Percentiles rank a stretch among this genome's conserved stretches.
Conservation (phyloP, 23 red algal species). For the Chondrus crispus region DNA sequence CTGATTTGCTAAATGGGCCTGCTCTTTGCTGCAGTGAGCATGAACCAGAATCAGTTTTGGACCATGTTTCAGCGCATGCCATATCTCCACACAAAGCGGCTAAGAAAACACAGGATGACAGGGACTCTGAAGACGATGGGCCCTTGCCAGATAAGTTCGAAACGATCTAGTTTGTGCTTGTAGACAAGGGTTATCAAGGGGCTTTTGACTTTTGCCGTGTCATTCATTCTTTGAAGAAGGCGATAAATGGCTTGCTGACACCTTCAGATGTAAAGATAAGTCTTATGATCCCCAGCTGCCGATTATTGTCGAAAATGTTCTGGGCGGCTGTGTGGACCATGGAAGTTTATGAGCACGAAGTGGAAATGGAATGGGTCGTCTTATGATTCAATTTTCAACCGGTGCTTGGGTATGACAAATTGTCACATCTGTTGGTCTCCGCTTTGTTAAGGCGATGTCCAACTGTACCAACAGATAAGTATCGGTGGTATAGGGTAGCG, state of each 20-base stretch:
- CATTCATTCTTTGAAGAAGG: neutral
- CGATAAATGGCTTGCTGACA: neutral
- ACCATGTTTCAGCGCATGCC: too few relatives aligned
- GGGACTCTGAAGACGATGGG: neutral
- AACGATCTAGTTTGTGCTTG: too few relatives aligned
- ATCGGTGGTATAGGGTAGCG: too few relatives aligned
- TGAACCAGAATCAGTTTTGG: too few relatives aligned
- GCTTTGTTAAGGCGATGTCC: too few relatives aligned
- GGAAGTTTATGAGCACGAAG: neutral
- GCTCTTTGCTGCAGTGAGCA: too few relatives aligned
- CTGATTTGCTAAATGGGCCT: too few relatives aligned
- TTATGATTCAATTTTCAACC: neutral
- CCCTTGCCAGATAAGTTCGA: neutral
- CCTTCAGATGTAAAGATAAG: neutral
- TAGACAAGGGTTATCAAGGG: slow-evolving; percentile 24
- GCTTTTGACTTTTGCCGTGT: neutral
- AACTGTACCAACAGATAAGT: too few relatives aligned
- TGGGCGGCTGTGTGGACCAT: neutral
- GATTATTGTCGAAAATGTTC: slow-evolving; percentile 32
- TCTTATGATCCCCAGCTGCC: neutral
- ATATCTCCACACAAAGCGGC: too few relatives aligned
- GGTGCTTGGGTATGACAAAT: too few relatives aligned
- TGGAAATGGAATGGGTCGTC: neutral
- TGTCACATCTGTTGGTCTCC: too few relatives aligned
- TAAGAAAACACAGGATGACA: neutral